Conservation (phyloP, 352 stramenopile species). For the Pythium apleroticum region DNA sequence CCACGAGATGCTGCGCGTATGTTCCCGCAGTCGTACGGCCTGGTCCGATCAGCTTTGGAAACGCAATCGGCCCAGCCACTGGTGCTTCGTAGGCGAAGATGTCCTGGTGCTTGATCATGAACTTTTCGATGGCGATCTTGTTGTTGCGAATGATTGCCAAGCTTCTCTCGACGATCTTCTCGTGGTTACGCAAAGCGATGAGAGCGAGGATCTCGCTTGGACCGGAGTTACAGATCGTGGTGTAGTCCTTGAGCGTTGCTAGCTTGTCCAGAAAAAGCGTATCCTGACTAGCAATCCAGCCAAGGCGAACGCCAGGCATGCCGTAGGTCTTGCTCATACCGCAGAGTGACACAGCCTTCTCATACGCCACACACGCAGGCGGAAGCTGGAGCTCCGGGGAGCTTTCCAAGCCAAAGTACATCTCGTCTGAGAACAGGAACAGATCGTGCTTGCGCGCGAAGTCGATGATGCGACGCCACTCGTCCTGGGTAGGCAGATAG, state of each 20-base stretch:
- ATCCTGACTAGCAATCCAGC: constrained; percentile 57
- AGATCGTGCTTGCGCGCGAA: constrained; percentile 36
- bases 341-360: constrained; percentile 48
- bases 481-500: constrained; percentile 33
- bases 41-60: constrained; percentile 29
- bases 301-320: constrained; percentile 54
- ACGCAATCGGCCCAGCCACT: constrained; percentile 35
- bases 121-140: constrained; percentile 27
- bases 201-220: constrained; percentile 62
- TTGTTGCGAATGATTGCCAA: constrained; percentile 31
- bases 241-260: constrained; percentile 65
- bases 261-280: constrained; percentile 33
- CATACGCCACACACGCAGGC: constrained; percentile 37
- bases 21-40: constrained; percentile 4
- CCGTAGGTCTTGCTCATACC: constrained; percentile 62
- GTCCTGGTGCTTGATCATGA: constrained; percentile 36
- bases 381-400: constrained; percentile 27
- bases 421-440: constrained; percentile 71
- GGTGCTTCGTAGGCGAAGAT: constrained; percentile 41
- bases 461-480: constrained; percentile 42
- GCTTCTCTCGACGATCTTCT: constrained; percentile 32
- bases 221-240: constrained; percentile 59
- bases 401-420: constrained; percentile 55
- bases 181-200: constrained; percentile 47
- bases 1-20: constrained; percentile 36